Percentiles rank a stretch among this genome's conserved stretches.
phyloP scores from a whole-genome alignment of 345 rosid species.

The Rhodamnia argentea region DNA sequence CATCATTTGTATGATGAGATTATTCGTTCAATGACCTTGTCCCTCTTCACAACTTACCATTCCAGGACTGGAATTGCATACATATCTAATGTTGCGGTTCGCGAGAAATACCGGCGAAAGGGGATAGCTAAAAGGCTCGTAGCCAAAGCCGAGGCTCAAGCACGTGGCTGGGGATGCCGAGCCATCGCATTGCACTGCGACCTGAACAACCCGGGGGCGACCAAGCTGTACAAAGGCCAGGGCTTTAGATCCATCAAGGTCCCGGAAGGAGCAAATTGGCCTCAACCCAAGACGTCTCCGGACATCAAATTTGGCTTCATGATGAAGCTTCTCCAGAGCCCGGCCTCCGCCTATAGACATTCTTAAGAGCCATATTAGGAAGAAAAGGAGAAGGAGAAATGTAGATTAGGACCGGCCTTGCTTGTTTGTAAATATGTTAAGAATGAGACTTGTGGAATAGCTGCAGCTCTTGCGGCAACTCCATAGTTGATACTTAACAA shows the following conservation, averaged over 20 bases:
- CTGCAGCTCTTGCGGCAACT: background rate
- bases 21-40: background rate
- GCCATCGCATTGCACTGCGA: constrained; percentile 84
- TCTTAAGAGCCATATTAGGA: background rate
- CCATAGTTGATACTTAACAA: background rate
- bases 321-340: constrained; percentile 74
- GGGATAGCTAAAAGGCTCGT: constrained; percentile 81
- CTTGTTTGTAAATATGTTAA: background rate
- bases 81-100: constrained; percentile 85
- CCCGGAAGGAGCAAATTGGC: constrained; percentile 84
- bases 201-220: constrained; percentile 56
- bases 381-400: background rate
- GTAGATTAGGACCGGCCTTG: background rate
- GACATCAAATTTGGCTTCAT: constrained; percentile 63
- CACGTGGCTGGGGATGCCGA: constrained; percentile 80
- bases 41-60: background rate
- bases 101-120: constrained; percentile 62
- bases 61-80: constrained; percentile 88
- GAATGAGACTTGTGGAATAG: background rate
- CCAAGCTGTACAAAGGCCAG: constrained; percentile 61
- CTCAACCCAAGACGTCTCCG: constrained; percentile 57
- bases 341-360: background rate
- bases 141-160: constrained; percentile 79
- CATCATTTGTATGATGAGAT: background rate
- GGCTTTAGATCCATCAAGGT: constrained; percentile 65